Base-by-base conservation (phyloP, 1,284 basidiomycete species). In the Heterobasidion occidentale region DNA sequence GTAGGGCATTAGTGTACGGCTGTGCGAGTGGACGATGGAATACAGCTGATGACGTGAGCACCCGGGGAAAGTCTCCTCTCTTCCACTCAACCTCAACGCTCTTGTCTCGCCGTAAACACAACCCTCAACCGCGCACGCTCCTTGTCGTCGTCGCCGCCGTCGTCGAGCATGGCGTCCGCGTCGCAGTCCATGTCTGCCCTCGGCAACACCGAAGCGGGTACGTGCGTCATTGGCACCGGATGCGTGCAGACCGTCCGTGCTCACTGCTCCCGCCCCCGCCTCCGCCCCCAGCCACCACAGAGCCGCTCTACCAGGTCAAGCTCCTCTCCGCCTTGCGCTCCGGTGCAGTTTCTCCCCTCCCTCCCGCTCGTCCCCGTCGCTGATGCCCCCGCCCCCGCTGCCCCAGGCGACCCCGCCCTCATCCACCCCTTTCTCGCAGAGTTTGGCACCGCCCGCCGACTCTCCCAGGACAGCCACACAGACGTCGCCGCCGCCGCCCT, bases 371-470 rank as follows among this genome's bases (percentile, higher is more conserved):
- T 36, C 4, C 20, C n/a, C 27, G 54, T 50, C 9, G 45, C n/a
- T 48, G 17, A 9, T 15, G 20, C 11, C 15, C 7, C 36, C 48
- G 52, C 38, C 17, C 14, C 5, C 51, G 51, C 19, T n/a, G 57
- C 1, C 27, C 27, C 67, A 80, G 90, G 90, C 47, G 88, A 94
- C 64, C 83, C 89, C 0, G 77, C 84, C 6, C 75, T 82, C 19
- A 89, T 94, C n/a, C 88, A 91, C 63, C 88, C 90, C 2, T 90
- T 93, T 66, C 76, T 94, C n/a, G 69, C 84, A 7, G 89, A 92
- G 65, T 84, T 93, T 53, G 75, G 77, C 54, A 82, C 83, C 67
- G 79, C 87, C 61, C 77, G 76, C 61, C 74, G 80, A 19, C 77
- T 69, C 34, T 80, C 77, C n/a, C 77, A 76, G 14, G 71, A 74